phyloP scores from a whole-genome alignment of 805 yeast species.

The Kodamaea lidongshanica region DNA sequence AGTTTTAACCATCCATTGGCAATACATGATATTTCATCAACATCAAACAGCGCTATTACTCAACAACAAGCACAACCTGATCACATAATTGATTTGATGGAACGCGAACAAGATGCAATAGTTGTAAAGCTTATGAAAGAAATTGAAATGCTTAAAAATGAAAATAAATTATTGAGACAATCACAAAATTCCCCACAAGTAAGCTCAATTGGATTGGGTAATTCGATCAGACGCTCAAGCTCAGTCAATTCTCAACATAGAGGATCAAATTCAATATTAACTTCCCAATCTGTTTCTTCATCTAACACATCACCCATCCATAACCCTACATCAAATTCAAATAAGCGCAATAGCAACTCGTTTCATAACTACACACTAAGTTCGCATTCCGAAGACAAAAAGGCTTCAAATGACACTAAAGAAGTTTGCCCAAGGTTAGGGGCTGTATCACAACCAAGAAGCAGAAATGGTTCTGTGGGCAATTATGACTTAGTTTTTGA shows the following conservation, averaged over 20 bases:
- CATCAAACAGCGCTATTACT: not conserved
- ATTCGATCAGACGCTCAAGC: conserved; percentile 10
- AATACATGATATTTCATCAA: too few relatives aligned
- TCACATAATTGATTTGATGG: conserved; percentile 55
- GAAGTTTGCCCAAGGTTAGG: conserved; percentile 9
- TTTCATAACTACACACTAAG: conserved; percentile 9
- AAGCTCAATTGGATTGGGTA: not conserved
- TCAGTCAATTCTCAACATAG: conserved; percentile 12
- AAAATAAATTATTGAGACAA: conserved; percentile 36
- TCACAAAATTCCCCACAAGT: conserved; percentile 1
- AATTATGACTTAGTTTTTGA: conserved; percentile 10
- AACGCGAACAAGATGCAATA: conserved; percentile 70
- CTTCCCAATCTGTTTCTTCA: conserved; percentile 9
- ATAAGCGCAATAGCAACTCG: conserved; percentile 11
- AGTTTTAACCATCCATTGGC: too few relatives aligned
- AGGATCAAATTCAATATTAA: conserved; percentile 7
- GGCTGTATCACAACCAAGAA: conserved; percentile 2
- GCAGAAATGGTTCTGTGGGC: conserved; percentile 9
- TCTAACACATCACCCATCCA: conserved; percentile 1
- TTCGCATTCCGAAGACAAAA: conserved; percentile 2
- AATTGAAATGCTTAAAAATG: conserved; percentile 48
- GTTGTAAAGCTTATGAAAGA: conserved; percentile 63
- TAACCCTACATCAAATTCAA: conserved; percentile 3
- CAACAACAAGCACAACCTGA: conserved; percentile 19
- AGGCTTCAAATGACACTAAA: conserved; percentile 4